Conservation (phyloP, 768 basidiomycete species). For the Psilocybe tampanensis region DNA sequence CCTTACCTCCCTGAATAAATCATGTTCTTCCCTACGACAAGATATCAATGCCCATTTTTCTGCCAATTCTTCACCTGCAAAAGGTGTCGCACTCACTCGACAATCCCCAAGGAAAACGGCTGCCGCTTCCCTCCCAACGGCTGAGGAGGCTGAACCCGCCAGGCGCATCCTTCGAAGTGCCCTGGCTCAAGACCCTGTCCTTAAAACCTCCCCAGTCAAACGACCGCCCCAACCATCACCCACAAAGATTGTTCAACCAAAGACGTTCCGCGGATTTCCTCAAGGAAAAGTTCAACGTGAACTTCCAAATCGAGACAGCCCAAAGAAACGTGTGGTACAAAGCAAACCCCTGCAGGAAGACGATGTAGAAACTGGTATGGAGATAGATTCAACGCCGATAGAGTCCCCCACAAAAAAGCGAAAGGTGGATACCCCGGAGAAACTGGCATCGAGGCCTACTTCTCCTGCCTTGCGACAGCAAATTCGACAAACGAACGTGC, state of each 20-base stretch:
- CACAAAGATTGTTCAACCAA: constrained; percentile 16
- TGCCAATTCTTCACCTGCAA: not conserved
- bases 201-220: constrained; percentile 21
- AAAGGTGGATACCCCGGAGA: constrained; percentile 27
- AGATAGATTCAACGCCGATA: constrained; percentile 25
- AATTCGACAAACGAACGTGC: not conserved
- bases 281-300: constrained; percentile 27
- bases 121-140: not conserved
- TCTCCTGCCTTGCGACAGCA: not conserved
- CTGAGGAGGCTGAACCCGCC: not conserved
- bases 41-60: constrained; percentile 11
- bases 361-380: constrained; percentile 22
- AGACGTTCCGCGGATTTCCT: constrained; percentile 2
- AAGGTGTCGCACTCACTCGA: constrained; percentile 3
- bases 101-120: constrained; percentile 14
- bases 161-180: constrained; percentile 1
- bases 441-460: constrained; percentile 4
- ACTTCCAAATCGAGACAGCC: constrained; percentile 38
- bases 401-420: constrained; percentile 46
- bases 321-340: constrained; percentile 38
- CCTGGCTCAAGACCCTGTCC: not conserved
- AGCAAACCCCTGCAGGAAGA: constrained; percentile 1
- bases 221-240: constrained; percentile 24
- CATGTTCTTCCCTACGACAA: constrained; percentile 18
- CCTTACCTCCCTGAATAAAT: constrained; percentile 25